Evolutionary conservation across 345 rosid genomes (phyloP).

Genomic region (Euphorbia pulcherrima): DNA sequence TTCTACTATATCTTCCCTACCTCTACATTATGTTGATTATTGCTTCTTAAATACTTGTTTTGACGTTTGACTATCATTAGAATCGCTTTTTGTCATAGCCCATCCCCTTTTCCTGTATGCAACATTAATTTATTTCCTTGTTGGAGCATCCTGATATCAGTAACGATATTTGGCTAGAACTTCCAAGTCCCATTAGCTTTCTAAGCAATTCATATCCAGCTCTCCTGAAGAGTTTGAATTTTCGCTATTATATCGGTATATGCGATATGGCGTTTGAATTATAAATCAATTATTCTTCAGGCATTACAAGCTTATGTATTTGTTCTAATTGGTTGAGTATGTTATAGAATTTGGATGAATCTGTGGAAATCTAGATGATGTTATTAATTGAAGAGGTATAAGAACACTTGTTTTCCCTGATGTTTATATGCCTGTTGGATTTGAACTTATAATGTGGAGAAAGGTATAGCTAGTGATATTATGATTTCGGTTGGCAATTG

Average conservation of each 20-base stretch:
- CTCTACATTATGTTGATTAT: not conserved
- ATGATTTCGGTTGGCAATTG: not conserved
- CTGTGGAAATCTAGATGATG: conserved; percentile 2
- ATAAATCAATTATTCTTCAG: not conserved
- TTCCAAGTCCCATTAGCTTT: not conserved
- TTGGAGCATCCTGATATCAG: not conserved
- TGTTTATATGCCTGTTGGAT: not conserved
- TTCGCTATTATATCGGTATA: conserved; percentile 1
- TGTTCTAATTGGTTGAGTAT: not conserved
- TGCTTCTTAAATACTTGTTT: not conserved
- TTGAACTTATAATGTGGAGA: conserved; percentile 6
- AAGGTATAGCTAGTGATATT: conserved; percentile 1
- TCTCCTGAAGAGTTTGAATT: not conserved
- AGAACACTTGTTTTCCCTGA: not conserved
- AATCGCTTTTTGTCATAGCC: not conserved
- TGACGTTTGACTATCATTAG: not conserved
- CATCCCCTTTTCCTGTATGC: not conserved
- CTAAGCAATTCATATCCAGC: not conserved
- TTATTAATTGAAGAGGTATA: not conserved
- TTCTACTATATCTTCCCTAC: not conserved
- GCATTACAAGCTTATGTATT: not conserved
- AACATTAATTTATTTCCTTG: conserved; percentile 1
- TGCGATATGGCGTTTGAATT: conserved; percentile 1
- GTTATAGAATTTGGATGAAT: conserved; percentile 2
- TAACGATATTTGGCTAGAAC: conserved; percentile 1